Evolutionary conservation across 2,329 filamentous ascomycete genomes (phyloP).

Genomic region (Ceratocystis huliohia): DNA sequence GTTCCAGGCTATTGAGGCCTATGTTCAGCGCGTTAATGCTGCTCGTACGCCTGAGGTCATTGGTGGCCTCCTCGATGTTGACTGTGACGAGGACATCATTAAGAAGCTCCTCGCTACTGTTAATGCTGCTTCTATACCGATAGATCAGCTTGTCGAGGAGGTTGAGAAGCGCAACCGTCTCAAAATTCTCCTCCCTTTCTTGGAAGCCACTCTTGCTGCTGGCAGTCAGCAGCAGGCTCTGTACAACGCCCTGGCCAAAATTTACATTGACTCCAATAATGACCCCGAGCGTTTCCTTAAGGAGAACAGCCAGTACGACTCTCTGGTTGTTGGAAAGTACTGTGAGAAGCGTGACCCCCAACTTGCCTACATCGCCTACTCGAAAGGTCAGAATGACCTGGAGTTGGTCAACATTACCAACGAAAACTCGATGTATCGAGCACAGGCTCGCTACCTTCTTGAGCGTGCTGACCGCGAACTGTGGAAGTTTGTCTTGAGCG

Average conservation of each 20-base stretch:
- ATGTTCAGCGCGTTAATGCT: slow-evolving; percentile 94
- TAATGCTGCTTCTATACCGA: slow-evolving; percentile 71
- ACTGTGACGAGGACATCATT: slow-evolving; percentile 93
- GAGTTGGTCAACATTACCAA: slow-evolving; percentile 97
- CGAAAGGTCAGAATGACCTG: slow-evolving; percentile 92
- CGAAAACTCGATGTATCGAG: slow-evolving; percentile 98
- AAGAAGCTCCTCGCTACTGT: slow-evolving; percentile 81
- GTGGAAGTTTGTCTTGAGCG: slow-evolving; percentile 87
- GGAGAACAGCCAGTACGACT: slow-evolving; percentile 94
- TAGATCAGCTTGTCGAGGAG: slow-evolving; percentile 84
- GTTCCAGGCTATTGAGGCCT: slow-evolving; percentile 96
- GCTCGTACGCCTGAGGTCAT: slow-evolving; percentile 81
- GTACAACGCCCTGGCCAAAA: slow-evolving; percentile 95
- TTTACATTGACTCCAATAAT: slow-evolving; percentile 98
- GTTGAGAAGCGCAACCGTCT: slow-evolving; percentile 93
- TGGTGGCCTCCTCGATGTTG: slow-evolving; percentile 85
- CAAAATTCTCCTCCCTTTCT: slow-evolving; percentile 89
- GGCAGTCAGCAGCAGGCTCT: slow-evolving; percentile 95
- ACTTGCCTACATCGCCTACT: slow-evolving; percentile 85
- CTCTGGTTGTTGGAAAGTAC: slow-evolving; percentile 86
- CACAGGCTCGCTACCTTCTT: slow-evolving; percentile 88
- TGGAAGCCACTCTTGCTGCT: slow-evolving; percentile 76
- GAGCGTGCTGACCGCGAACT: slow-evolving; percentile 82
- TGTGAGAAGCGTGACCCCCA: slow-evolving; percentile 98
- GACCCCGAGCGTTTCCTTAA: slow-evolving; percentile 95